Evolutionary conservation across 768 basidiomycete genomes (phyloP).

Genomic region (Termitomyces sp.): DNA sequence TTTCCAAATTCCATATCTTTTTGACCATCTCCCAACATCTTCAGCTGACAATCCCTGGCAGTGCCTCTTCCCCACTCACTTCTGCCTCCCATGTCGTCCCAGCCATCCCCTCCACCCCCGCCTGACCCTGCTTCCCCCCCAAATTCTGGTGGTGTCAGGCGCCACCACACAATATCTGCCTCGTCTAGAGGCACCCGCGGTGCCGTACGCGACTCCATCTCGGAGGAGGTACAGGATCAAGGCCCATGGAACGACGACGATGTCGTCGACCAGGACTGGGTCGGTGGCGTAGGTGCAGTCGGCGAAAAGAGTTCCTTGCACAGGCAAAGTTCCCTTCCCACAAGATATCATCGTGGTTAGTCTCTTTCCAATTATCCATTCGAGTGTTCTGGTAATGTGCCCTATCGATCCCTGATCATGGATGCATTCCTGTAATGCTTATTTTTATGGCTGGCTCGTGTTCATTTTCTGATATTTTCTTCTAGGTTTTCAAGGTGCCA

Average conservation of each 20-base stretch:
- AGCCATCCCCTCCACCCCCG: conserved; percentile 36
- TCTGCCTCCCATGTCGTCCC: conserved; percentile 28
- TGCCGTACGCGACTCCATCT: conserved; percentile 60
- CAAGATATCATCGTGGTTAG: conserved; percentile 75
- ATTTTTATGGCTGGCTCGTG: conserved; percentile 6
- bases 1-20: conserved; percentile 14
- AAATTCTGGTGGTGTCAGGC: conserved; percentile 56
- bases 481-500: conserved; percentile 50
- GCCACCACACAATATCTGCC: conserved; percentile 82
- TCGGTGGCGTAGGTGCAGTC: conserved; percentile 77
- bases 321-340: conserved; percentile 78
- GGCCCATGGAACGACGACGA: conserved; percentile 74
- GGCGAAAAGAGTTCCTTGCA: conserved; percentile 81
- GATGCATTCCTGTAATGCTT: conserved; percentile 22
- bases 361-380: conserved; percentile 14
- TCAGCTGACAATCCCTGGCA: background rate
- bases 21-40: conserved; percentile 17
- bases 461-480: conserved; percentile 17
- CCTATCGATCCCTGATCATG: conserved; percentile 21
- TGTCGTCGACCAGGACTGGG: conserved; percentile 78
- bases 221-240: conserved; percentile 60
- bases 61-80: conserved; percentile 1
- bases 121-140: conserved; percentile 40
- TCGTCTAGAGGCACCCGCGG: conserved; percentile 65
- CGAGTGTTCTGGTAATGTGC: conserved; percentile 15